Conservation (phyloP, 78 protist species). For the Pelomyxa schiedti region DNA sequence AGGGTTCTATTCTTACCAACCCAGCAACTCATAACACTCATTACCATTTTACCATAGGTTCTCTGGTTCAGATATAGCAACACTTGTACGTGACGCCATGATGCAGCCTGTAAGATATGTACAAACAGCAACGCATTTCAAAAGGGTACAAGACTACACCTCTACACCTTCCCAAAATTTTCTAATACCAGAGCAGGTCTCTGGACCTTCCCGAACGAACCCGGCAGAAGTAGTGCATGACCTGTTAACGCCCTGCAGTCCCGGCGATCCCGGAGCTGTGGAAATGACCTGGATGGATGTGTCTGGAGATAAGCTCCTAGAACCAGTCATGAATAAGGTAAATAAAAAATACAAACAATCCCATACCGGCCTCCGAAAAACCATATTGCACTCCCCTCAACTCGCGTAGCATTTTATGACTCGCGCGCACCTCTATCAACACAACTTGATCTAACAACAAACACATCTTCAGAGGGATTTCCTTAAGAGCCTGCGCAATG, state of each 20-base stretch:
- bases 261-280: constrained; percentile 46
- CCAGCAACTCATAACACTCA: neutral
- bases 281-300: constrained; percentile 63
- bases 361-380: neutral
- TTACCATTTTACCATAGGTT: constrained; percentile 24
- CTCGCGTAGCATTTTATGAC: too few relatives aligned
- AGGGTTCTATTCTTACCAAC: neutral
- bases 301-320: constrained; percentile 26
- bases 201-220: too few relatives aligned
- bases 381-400: neutral
- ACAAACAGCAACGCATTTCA: constrained; percentile 90
- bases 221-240: too few relatives aligned
- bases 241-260: constrained; percentile 42
- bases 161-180: too few relatives aligned
- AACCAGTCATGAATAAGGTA: constrained; percentile 16
- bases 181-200: too few relatives aligned
- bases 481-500: constrained; percentile 20
- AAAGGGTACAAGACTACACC: constrained; percentile 33
- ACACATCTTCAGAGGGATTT: constrained; percentile 18
- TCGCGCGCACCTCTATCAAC: neutral
- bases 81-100: constrained; percentile 79
- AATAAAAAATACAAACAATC: neutral
- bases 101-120: constrained; percentile 88
- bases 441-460: neutral
- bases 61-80: constrained; percentile 84